Conservation (phyloP, 2,329 filamentous ascomycete species). For the Graphiopsis chlorocephala region DNA sequence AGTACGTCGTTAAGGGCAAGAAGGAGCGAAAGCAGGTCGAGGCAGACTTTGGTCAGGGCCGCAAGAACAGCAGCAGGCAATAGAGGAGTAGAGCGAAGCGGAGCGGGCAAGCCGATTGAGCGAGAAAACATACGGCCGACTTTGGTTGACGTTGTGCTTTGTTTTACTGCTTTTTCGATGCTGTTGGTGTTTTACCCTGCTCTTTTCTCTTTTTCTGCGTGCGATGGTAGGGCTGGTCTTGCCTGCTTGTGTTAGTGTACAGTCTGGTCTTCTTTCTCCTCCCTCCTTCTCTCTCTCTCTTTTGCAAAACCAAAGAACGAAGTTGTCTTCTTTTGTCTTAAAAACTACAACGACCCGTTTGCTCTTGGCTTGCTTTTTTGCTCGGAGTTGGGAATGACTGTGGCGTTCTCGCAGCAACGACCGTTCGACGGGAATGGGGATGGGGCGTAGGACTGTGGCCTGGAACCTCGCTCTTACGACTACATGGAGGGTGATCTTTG, state of each 20-base stretch:
- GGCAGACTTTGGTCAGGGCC: conserved; percentile 33
- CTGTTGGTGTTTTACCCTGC: neutral
- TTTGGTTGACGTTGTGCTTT: neutral
- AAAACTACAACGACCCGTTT: neutral
- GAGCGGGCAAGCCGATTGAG: neutral
- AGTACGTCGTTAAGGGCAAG: conserved; percentile 83
- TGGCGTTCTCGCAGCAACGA: neutral
- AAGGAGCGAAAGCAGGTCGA: conserved; percentile 58
- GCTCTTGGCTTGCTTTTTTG: neutral
- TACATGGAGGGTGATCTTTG: neutral
- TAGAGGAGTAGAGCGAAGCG: neutral
- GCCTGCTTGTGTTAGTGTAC: conserved; percentile 6
- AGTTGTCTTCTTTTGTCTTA: neutral
- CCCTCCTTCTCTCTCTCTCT: neutral
- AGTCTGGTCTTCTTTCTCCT: neutral
- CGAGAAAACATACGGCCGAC: neutral
- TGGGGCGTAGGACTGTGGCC: neutral
- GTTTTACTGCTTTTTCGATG: neutral
- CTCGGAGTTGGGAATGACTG: neutral
- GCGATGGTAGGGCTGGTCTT: neutral
- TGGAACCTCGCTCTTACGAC: neutral
- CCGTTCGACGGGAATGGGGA: neutral
- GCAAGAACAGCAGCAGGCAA: conserved; percentile 13
- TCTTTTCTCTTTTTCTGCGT: neutral
- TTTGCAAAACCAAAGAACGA: neutral